Evolutionary conservation across 2,329 filamentous ascomycete genomes (phyloP), one percentile per base, ranked within the genome.

Genomic region (Botrytis tulipae): DNA sequence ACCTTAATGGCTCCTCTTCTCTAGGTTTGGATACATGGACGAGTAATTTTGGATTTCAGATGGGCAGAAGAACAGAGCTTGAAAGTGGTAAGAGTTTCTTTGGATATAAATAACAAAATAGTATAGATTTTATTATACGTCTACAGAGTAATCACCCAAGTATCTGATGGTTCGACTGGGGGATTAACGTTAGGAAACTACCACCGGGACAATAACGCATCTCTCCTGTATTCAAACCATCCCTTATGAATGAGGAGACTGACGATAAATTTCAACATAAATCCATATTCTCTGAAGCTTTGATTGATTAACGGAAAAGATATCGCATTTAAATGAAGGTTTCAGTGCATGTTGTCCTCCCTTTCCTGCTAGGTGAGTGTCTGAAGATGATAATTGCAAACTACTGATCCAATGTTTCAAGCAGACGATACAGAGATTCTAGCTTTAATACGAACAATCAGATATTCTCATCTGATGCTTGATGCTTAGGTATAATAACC

Each of bases 71-170:
- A n/a, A 3, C 5, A 29, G 6, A 29, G 48, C 4, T n/a, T 54
- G 25, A 8, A 2, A 16, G 5, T n/a, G 6, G 16, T 16, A 16
- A 6, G 12, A n/a, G 3, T 6, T 14, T n/a, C 9, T 2, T 51
- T 1, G 22, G 10, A 54, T 54, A 16, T 54, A 12, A 2, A n/a
- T 29, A 3, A 8, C 12, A 5, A 54, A 14, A 16, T 1, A 5
- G 25, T n/a, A n/a, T 54, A 54, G 9, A 12, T 54, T 54, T 29
- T 25, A 54, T 54, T 54, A 6, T 54, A 54, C 4, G 12, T 54
- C 25, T n/a, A n/a, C n/a, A n/a, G n/a, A n/a, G n/a, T n/a, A 3
- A n/a, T 12, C 7, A 29, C 16, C 25, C 2, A n/a, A 5, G 5
- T 0, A 54, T 54, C 6, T 16, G 25, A 16, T 8, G 12, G 14